phyloP scores from a whole-genome alignment of 2,329 filamentous ascomycete species.

The Tolypocladium nubicola region DNA sequence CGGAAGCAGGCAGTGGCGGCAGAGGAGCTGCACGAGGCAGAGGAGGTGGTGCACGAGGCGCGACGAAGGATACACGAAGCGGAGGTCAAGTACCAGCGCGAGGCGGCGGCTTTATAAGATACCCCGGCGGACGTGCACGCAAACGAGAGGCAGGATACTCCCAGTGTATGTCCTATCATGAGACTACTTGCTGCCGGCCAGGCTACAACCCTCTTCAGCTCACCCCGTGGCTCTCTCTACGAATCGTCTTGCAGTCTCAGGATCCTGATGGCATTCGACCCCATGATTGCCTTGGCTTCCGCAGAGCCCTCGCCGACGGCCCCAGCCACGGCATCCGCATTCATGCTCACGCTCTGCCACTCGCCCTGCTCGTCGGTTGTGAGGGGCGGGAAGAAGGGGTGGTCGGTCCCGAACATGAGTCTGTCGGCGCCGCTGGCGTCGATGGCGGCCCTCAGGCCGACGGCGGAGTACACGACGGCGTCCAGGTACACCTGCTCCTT shows the following conservation, averaged over 20 bases:
- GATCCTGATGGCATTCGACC: constrained; percentile 46
- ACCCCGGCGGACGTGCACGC: neutral
- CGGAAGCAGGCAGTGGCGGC: constrained; percentile 13
- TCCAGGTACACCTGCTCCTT: constrained; percentile 76
- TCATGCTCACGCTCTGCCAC: constrained; percentile 57
- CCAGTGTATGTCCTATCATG: neutral
- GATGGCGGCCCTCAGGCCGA: constrained; percentile 61
- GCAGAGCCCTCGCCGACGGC: constrained; percentile 35
- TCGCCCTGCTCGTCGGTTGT: constrained; percentile 48
- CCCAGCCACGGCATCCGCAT: constrained; percentile 39
- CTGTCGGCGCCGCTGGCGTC: constrained; percentile 57
- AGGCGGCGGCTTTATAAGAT: constrained; percentile 11
- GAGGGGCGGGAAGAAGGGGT: constrained; percentile 76
- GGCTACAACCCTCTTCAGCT: neutral
- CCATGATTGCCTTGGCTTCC: constrained; percentile 43
- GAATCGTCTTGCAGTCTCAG: constrained; percentile 23
- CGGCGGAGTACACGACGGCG: constrained; percentile 72
- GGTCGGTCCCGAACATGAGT: constrained; percentile 73
- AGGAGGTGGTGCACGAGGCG: constrained; percentile 17
- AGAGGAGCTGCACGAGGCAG: constrained; percentile 17
- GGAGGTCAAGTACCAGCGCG: constrained; percentile 23
- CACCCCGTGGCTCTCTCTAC: constrained; percentile 1
- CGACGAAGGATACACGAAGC: constrained; percentile 25
- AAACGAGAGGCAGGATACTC: neutral
- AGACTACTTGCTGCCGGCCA: neutral